These are phyloP conservation scores for Stereocaulon alpinum DNA, from an alignment of 495 filamentous ascomycete genomes.

Conservation along the genomic window DNA sequence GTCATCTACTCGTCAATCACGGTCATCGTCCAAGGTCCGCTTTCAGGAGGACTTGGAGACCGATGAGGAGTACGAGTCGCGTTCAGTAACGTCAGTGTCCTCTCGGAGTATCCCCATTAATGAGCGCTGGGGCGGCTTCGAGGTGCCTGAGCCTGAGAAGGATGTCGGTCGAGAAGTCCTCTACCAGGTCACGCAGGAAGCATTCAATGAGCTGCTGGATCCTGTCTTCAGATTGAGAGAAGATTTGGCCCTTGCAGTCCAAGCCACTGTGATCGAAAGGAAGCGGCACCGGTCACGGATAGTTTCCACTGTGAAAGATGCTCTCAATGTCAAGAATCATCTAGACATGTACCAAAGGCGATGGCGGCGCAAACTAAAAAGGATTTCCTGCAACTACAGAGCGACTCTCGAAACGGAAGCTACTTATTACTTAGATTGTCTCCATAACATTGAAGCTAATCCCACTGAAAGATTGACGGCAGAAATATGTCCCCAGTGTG, in stretches of 20 bases:
- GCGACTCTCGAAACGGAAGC: too few species aligned
- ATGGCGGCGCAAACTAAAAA: slow-evolving; percentile 26
- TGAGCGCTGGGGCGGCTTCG: slow-evolving; percentile 74
- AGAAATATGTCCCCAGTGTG: background rate
- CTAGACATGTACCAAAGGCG: slow-evolving; percentile 18
- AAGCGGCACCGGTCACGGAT: slow-evolving; percentile 25
- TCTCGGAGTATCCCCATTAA: slow-evolving; percentile 61
- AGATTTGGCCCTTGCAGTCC: slow-evolving; percentile 59
- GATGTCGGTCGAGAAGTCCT: slow-evolving; percentile 82
- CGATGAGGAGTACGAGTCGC: slow-evolving; percentile 57
- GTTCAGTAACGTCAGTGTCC: slow-evolving; percentile 71
- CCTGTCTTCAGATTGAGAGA: slow-evolving; percentile 74
- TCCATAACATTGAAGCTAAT: background rate
- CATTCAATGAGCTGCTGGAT: slow-evolving; percentile 85
- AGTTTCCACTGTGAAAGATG: background rate
- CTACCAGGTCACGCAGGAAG: slow-evolving; percentile 81
- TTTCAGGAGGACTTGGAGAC: slow-evolving; percentile 60
- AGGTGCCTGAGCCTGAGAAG: slow-evolving; percentile 67
- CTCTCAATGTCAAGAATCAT: background rate
- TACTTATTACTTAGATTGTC: background rate
- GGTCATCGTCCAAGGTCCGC: slow-evolving; percentile 75
- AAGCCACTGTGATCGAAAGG: slow-evolving; percentile 52
- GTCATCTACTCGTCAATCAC: slow-evolving; percentile 53
- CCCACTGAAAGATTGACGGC: background rate
- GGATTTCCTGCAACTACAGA: slow-evolving; percentile 16